Evolutionary conservation across 2,329 filamentous ascomycete species (phyloP), one percentile per base, ranked within the genome.

Genomic region (Sporothrix inflata): DNA sequence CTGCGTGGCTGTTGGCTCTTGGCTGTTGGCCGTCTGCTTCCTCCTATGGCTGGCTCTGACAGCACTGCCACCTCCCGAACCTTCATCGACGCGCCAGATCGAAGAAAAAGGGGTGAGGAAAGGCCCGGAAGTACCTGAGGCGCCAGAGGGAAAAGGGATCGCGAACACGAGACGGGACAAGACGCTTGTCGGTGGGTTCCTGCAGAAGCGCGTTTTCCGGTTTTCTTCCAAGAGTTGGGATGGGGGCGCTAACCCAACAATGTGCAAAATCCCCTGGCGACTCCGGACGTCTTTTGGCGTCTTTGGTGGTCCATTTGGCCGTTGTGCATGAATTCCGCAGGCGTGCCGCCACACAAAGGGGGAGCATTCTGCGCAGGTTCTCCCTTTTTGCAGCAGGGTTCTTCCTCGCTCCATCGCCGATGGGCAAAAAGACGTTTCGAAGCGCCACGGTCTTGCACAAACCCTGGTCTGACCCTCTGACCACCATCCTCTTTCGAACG

Each of bases 171-270:
- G 63, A 38, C 55, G 63, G 8, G 21, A 55, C 19, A 55, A 7
- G 65, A 63, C 40, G 38, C 53, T 51, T 61, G 69, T 27, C 21
- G 51, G 66, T 72, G 72, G 72, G 67, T 73, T 71, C 70, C 72
- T 72, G 72, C 72, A 73, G 70, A 73, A 72, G 70, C 72, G 72
- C 72, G 70, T 72, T 73, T 70, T 66, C 30, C 55, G 27, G 55
- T 21, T 45, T 69, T 38, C 65, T 19, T 51, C 1, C 61, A 65
- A 47, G 40, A n/a, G 49, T 40, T 57, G 34, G 55, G 12, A 16
- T 34, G 55, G 30, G 24, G 16, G 42, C 66, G 65, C 65, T 53
- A 67, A 30, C 42, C 63, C 14, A n/a, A 21, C 42, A 14, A 66
- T 42, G 24, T 66, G 42, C n/a, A 49, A 27, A 65, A 38, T 42